Evolutionary conservation across 2,329 filamentous ascomycete genomes (phyloP).

Genomic region (Pleomassaria siparia): DNA sequence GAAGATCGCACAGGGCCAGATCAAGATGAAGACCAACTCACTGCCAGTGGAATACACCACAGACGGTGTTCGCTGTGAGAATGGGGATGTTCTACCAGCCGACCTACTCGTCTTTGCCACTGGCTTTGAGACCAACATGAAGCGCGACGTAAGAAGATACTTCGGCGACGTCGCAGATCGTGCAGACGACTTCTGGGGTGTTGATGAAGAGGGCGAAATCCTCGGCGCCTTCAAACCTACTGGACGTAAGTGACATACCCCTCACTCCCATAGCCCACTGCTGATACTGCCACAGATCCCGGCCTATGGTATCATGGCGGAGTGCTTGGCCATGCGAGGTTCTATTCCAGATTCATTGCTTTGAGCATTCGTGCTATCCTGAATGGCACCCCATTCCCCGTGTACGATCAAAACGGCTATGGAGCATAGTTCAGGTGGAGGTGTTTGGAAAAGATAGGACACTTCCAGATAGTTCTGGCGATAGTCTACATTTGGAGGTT

Average conservation of each 20-base stretch:
- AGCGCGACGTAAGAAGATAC: not conserved
- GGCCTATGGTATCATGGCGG: conserved; percentile 1
- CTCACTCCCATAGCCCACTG: too few relatives aligned
- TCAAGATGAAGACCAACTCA: conserved; percentile 39
- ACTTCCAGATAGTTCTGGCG: too few relatives aligned
- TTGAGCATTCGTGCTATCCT: not conserved
- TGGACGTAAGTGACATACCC: not conserved
- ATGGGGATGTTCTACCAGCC: conserved; percentile 41
- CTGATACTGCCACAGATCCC: not conserved
- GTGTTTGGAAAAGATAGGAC: too few relatives aligned
- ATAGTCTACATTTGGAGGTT: too few relatives aligned
- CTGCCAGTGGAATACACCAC: conserved; percentile 30
- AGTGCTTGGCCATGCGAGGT: not conserved
- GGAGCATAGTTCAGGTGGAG: not conserved
- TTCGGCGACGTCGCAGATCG: not conserved
- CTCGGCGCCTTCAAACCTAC: conserved; percentile 1
- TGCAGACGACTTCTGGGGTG: not conserved
- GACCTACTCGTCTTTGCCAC: conserved; percentile 46
- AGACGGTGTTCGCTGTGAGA: conserved; percentile 39
- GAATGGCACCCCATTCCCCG: not conserved
- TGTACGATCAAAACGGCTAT: not conserved
- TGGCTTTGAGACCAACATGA: conserved; percentile 43
- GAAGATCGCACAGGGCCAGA: conserved; percentile 43
- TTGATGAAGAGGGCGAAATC: conserved; percentile 3
- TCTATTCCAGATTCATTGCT: not conserved